Conservation (phyloP, 202 grass and related monocot genomes). For the Brachypodium distachyon region DNA sequence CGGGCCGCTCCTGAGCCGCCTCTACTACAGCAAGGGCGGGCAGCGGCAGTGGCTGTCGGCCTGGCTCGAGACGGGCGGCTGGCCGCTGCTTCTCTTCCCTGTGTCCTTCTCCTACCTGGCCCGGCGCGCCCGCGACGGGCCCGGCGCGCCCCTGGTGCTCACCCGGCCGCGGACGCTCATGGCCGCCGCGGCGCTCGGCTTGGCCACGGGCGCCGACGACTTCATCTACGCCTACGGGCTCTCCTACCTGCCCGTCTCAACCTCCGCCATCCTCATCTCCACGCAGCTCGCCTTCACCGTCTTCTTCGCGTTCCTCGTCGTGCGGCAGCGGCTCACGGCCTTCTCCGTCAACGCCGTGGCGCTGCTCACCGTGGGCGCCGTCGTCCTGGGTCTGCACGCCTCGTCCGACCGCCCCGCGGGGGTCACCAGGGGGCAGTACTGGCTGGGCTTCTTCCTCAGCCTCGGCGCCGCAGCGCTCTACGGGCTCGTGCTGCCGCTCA, state of each 20-base stretch:
- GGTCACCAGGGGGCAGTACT: conserved; percentile 50
- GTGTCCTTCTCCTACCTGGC: conserved; percentile 26
- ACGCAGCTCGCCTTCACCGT: conserved; percentile 91
- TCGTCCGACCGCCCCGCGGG: conserved; percentile 47
- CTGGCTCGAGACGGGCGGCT: conserved; percentile 70
- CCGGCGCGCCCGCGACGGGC: conserved; percentile 24
- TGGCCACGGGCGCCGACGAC: conserved; percentile 67
- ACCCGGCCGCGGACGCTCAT: conserved; percentile 55
- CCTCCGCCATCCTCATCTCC: conserved; percentile 70
- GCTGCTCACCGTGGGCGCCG: conserved; percentile 59
- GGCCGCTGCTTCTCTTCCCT: conserved; percentile 60
- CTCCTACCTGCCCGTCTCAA: conserved; percentile 76
- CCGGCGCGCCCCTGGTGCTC: conserved; percentile 17
- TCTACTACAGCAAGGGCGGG: conserved; percentile 80
- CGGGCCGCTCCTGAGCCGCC: conserved; percentile 65
- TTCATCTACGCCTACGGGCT: conserved; percentile 91
- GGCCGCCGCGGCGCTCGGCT: conserved; percentile 40
- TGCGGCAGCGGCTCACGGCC: conserved; percentile 59
- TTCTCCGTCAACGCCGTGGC: conserved; percentile 68
- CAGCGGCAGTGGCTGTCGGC: conserved; percentile 65
- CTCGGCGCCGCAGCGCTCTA: conserved; percentile 71
- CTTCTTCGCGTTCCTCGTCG: conserved; percentile 71
- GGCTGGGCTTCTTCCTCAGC: conserved; percentile 58
- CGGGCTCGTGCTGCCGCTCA: conserved; percentile 69
- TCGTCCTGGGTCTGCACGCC: conserved; percentile 64